These are phyloP conservation scores for Bothriochloa decipiens DNA, from an alignment of 176 grass and related monocot genomes.

Conservation along the genomic window DNA sequence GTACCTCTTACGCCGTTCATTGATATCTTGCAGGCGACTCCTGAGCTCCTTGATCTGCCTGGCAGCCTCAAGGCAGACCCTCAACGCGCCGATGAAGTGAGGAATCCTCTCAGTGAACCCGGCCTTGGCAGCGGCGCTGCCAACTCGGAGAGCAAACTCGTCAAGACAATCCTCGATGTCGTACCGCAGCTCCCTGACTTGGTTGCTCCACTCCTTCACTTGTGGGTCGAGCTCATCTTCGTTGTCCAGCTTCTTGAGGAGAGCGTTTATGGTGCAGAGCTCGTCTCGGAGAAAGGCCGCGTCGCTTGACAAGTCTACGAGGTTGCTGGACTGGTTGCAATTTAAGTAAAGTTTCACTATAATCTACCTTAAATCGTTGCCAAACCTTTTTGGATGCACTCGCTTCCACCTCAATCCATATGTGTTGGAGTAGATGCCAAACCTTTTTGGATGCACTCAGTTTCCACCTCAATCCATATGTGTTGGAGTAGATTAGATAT, in stretches of 20 bases:
- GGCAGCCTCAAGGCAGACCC: background rate
- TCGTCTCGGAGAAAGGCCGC: slow-evolving; percentile 15
- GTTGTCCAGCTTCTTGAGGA: background rate
- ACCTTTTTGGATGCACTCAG: too few relatives aligned
- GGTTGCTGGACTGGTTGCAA: background rate
- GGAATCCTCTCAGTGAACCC: background rate
- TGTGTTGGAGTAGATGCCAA: too few relatives aligned
- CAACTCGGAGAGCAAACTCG: background rate
- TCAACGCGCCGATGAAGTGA: background rate
- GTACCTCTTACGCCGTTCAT: slow-evolving; percentile 16
- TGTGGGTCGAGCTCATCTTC: background rate
- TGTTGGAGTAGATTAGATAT: too few relatives aligned
- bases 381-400: too few relatives aligned
- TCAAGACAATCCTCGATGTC: slow-evolving; percentile 29
- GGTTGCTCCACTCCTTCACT: slow-evolving; percentile 21
- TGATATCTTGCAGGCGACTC: slow-evolving; percentile 10
- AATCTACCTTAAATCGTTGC: too few relatives aligned
- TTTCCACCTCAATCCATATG: too few relatives aligned
- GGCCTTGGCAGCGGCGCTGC: background rate
- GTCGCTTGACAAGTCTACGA: background rate
- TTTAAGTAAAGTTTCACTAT: too few relatives aligned
- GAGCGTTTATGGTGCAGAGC: background rate
- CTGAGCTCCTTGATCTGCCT: slow-evolving; percentile 9
- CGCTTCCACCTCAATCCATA: too few relatives aligned
- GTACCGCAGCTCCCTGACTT: slow-evolving; percentile 12